Evolutionary conservation across 1,139 yeast genomes (phyloP).

Genomic region (Hyphopichia fennica): DNA sequence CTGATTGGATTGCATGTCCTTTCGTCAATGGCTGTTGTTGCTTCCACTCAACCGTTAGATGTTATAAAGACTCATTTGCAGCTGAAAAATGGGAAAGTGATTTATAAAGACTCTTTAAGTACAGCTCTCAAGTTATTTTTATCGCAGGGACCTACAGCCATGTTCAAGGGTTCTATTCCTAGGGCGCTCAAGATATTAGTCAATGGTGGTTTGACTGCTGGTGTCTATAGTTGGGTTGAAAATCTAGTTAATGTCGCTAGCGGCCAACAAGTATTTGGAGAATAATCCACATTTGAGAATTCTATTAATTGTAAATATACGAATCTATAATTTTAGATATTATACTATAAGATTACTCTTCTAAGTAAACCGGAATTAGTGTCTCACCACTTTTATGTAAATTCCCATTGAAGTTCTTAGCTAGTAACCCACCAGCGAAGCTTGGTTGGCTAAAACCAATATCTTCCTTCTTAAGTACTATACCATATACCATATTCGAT

Average conservation of each 20-base stretch:
- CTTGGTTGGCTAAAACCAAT: constrained; percentile 77
- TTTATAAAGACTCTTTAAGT: constrained; percentile 67
- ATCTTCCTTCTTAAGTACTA: constrained; percentile 35
- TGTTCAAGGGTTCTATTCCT: constrained; percentile 83
- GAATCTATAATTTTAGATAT: background rate
- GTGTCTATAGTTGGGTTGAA: constrained; percentile 65
- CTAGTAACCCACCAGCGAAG: constrained; percentile 57
- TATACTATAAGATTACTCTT: too few relatives aligned
- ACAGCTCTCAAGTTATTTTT: constrained; percentile 73
- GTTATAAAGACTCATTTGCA: constrained; percentile 89
- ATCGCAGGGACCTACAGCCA: constrained; percentile 60
- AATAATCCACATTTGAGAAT: constrained; percentile 1
- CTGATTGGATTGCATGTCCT: constrained; percentile 55
- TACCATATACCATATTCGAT: constrained; percentile 52
- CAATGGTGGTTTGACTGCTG: constrained; percentile 77
- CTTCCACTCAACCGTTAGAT: constrained; percentile 87
- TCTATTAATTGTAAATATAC: background rate
- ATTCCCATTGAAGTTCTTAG: constrained; percentile 51
- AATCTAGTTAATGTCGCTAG: constrained; percentile 48
- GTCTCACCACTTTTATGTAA: constrained; percentile 49
- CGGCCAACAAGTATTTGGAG: constrained; percentile 50
- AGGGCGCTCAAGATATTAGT: constrained; percentile 75
- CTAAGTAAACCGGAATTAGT: constrained; percentile 53
- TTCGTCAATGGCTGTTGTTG: constrained; percentile 67
- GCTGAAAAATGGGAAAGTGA: constrained; percentile 61